Conservation (phyloP, 2,329 filamentous ascomycete species). For the Passalora sequoiae region DNA sequence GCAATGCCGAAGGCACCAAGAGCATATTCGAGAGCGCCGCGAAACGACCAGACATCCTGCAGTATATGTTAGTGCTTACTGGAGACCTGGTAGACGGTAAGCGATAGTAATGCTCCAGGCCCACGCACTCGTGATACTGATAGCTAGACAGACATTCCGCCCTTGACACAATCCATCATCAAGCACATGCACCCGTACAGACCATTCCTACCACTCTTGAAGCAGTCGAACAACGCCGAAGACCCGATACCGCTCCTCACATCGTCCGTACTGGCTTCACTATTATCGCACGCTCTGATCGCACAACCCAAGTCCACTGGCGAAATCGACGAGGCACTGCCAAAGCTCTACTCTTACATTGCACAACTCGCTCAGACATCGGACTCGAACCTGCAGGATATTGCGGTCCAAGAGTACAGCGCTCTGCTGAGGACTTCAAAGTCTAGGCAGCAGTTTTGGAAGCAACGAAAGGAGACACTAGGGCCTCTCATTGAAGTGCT, state of each 20-base stretch:
- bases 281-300: slow-evolving; percentile 63
- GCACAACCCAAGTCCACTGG: slow-evolving; percentile 54
- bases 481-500: slow-evolving; percentile 78
- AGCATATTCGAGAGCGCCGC: slow-evolving; percentile 81
- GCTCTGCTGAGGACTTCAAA: slow-evolving; percentile 69
- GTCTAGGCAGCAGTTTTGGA: slow-evolving; percentile 82
- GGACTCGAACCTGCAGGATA: slow-evolving; percentile 88
- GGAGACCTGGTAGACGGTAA: slow-evolving; percentile 81
- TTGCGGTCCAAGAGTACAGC: slow-evolving; percentile 89
- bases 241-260: slow-evolving; percentile 86
- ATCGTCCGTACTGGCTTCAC: slow-evolving; percentile 74
- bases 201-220: slow-evolving; percentile 78
- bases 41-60: slow-evolving; percentile 83
- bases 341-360: slow-evolving; percentile 79
- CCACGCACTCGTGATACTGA: not conserved
- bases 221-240: slow-evolving; percentile 74
- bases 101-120: not conserved
- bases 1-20: slow-evolving; percentile 53
- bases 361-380: slow-evolving; percentile 76
- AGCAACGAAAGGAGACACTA: slow-evolving; percentile 78
- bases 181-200: slow-evolving; percentile 65
- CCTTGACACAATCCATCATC: slow-evolving; percentile 70
- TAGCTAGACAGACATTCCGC: slow-evolving; percentile 61
- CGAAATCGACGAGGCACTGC: slow-evolving; percentile 70
- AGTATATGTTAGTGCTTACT: slow-evolving; percentile 88